Conservation (phyloP, 352 stramenopile genomes). For the Poterioochromonas sp. region DNA sequence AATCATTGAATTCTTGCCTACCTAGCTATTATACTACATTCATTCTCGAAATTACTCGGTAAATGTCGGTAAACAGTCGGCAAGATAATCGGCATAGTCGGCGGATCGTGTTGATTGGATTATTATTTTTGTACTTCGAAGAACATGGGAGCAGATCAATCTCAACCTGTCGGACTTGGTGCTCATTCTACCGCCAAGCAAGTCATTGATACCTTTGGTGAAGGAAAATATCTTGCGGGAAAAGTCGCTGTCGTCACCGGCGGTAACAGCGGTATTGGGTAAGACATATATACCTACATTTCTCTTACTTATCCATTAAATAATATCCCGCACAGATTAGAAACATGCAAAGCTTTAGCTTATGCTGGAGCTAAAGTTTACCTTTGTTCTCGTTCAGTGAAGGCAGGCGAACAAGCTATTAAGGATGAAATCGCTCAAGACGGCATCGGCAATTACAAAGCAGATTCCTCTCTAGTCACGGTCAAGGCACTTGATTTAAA, state of each 20-base stretch:
- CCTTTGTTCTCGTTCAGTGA: slow-evolving; percentile 25
- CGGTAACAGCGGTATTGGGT: slow-evolving; percentile 25
- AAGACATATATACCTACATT: background rate
- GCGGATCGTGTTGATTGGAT: too few relatives aligned
- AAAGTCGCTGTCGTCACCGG: slow-evolving; percentile 27
- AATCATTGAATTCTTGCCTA: too few relatives aligned
- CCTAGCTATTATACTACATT: too few relatives aligned
- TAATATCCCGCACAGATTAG: background rate
- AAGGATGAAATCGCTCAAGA: background rate
- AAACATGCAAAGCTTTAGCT: slow-evolving; percentile 27
- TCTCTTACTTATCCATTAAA: background rate
- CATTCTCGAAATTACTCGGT: too few relatives aligned
- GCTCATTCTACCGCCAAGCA: background rate
- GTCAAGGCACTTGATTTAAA: background rate
- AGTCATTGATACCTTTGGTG: background rate
- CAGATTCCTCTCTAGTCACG: background rate
- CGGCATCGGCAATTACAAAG: background rate
- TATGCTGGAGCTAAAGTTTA: slow-evolving; percentile 3
- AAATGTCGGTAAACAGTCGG: too few relatives aligned
- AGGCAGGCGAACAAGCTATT: background rate
- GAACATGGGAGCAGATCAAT: background rate
- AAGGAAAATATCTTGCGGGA: slow-evolving; percentile 7
- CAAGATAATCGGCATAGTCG: too few relatives aligned
- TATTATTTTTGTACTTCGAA: too few relatives aligned
- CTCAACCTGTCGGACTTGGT: background rate